These are phyloP conservation scores for Nothomitra cinnamomea DNA, from an alignment of 2,329 filamentous ascomycete species.

Conservation along the genomic window DNA sequence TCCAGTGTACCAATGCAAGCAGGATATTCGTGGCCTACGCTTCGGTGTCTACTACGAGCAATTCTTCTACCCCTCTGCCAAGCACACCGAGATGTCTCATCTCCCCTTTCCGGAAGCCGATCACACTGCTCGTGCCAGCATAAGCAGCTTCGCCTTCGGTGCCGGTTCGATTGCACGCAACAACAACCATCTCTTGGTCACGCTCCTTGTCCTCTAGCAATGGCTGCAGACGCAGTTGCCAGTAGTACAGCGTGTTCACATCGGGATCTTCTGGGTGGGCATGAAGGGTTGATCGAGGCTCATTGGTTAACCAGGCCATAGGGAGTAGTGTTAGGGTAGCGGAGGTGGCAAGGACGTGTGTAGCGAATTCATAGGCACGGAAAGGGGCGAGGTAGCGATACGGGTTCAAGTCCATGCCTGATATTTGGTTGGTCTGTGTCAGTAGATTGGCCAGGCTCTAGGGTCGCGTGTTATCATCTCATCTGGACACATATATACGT, in stretches of 20 bases:
- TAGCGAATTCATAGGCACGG: conserved; percentile 38
- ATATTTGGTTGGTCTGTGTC: conserved; percentile 20
- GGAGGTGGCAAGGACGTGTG: conserved; percentile 36
- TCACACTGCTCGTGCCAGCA: conserved; percentile 55
- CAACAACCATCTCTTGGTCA: conserved; percentile 44
- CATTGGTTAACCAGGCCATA: conserved; percentile 60
- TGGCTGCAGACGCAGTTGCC: conserved; percentile 55
- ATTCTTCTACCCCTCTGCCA: conserved; percentile 50
- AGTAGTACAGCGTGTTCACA: conserved; percentile 57
- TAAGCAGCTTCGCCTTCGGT: conserved; percentile 49
- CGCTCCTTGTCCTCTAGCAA: conserved; percentile 24
- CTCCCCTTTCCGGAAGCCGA: conserved; percentile 47
- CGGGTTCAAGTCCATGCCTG: conserved; percentile 45
- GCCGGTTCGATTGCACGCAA: conserved; percentile 56
- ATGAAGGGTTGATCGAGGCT: conserved; percentile 29
- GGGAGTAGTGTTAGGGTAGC: conserved; percentile 50
- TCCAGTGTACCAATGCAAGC: not conserved
- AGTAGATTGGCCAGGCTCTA: not conserved
- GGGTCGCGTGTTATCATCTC: conserved; percentile 8
- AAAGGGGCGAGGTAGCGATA: conserved; percentile 42
- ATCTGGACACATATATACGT: not conserved
- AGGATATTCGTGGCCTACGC: not conserved
- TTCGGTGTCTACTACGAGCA: conserved; percentile 50
- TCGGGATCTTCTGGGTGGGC: conserved; percentile 41
- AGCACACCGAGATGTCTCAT: conserved; percentile 53